Conservation (phyloP, 2,329 filamentous ascomycete species). For the Cryphonectria parasitica region DNA sequence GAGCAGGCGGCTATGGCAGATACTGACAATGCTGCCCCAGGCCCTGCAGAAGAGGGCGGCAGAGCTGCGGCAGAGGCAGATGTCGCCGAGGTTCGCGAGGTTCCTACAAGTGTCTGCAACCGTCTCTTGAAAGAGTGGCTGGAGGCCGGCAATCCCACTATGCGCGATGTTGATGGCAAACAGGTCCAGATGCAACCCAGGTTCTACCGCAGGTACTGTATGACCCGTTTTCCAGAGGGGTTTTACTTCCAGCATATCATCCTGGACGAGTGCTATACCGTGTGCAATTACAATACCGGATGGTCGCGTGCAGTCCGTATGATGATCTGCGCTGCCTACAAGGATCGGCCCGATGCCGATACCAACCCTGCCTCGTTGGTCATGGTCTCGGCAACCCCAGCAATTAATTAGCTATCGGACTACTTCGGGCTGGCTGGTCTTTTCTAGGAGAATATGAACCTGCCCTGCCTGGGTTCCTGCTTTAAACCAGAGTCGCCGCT, state of each 20-base stretch:
- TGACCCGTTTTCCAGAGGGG: neutral
- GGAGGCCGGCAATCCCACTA: neutral
- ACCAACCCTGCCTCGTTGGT: neutral
- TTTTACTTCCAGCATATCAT: neutral
- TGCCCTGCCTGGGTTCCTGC: too few species aligned
- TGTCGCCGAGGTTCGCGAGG: too few species aligned
- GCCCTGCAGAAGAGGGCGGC: too few species aligned
- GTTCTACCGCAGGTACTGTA: neutral
- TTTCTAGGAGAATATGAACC: neutral
- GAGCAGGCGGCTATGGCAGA: neutral
- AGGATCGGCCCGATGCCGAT: neutral
- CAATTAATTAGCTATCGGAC: neutral
- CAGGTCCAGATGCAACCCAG: neutral
- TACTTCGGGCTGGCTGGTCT: neutral
- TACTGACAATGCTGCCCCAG: neutral
- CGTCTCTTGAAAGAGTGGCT: neutral
- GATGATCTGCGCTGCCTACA: neutral
- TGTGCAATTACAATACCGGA: neutral
- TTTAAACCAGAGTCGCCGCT: too few species aligned
- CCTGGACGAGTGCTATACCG: neutral
- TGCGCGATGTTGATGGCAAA: neutral
- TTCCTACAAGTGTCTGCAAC: neutral
- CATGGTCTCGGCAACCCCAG: neutral
- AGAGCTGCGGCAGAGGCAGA: too few species aligned
- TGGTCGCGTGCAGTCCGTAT: neutral